Evolutionary conservation across 2,329 filamentous ascomycete species (phyloP).

Genomic region (Neopestalotiopsis sp.): DNA sequence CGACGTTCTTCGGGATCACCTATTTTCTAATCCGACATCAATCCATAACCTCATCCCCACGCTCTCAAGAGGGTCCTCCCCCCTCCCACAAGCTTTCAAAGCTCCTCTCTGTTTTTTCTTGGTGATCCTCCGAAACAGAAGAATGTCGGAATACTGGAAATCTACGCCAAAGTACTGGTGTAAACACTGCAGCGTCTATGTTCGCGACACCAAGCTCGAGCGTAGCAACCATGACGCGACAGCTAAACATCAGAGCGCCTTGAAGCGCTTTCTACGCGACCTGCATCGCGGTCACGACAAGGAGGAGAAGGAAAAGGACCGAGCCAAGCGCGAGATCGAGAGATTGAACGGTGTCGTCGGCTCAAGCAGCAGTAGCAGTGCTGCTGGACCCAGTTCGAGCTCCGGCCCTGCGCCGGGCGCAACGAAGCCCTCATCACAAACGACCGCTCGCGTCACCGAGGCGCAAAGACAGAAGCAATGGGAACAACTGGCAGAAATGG

Average conservation of each 20-base stretch:
- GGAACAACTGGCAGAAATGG: constrained; percentile 85
- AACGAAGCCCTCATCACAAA: constrained; percentile 24
- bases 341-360: constrained; percentile 79
- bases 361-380: constrained; percentile 35
- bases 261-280: constrained; percentile 89
- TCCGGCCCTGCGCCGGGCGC: constrained; percentile 22
- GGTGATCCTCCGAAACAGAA: neutral
- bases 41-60: neutral
- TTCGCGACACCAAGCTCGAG: constrained; percentile 92
- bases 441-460: constrained; percentile 52
- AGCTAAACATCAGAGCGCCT: constrained; percentile 79
- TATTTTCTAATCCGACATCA: too few species aligned
- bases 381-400: constrained; percentile 20
- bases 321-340: constrained; percentile 83
- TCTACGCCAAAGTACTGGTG: constrained; percentile 98
- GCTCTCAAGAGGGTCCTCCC: neutral
- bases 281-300: constrained; percentile 85
- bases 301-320: constrained; percentile 80
- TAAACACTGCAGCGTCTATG: constrained; percentile 90
- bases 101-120: neutral
- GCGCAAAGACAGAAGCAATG: constrained; percentile 82
- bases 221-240: constrained; percentile 88
- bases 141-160: constrained; percentile 99
- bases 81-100: neutral
- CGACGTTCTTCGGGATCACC: too few species aligned